Conservation (phyloP, 345 rosid genomes). For the Eucalyptus cladocalyx region DNA sequence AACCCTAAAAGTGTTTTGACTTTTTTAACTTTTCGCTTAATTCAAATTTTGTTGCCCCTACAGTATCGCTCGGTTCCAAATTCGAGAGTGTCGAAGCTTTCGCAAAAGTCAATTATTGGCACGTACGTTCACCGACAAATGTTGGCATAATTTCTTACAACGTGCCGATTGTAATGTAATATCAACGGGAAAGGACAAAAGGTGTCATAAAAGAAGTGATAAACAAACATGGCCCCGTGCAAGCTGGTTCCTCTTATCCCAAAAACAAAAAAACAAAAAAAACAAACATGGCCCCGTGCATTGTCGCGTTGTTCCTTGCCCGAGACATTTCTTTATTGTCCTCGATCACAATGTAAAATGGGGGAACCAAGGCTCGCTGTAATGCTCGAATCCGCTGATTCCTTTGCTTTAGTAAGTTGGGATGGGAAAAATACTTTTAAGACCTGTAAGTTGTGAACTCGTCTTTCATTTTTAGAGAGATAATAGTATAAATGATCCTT, state of each 20-base stretch:
- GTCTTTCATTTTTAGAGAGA: too few species aligned
- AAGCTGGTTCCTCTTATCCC: too few species aligned
- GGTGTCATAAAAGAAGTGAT: background rate
- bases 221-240: background rate
- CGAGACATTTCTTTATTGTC: background rate
- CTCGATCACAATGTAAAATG: background rate
- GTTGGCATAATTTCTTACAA: background rate
- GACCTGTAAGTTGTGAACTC: too few species aligned
- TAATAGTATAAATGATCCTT: rapidly evolving
- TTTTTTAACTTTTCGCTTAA: background rate
- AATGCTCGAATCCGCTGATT: rapidly evolving
- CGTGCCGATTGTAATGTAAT: background rate
- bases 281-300: background rate
- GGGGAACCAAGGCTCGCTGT: background rate
- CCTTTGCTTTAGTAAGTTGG: rapidly evolving
- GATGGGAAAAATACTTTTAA: background rate
- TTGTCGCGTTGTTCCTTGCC: background rate
- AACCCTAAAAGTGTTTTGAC: background rate
- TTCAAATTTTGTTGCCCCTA: background rate
- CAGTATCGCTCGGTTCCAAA: background rate
- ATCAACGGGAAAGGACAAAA: background rate
- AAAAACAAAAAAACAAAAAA: too few species aligned
- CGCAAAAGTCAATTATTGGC: background rate
- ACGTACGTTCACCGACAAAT: background rate
- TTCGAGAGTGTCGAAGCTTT: background rate